Evolutionary conservation across 768 basidiomycete species (phyloP), one percentile per base, ranked within the genome.

Genomic region (Coprinopsis sp.): DNA sequence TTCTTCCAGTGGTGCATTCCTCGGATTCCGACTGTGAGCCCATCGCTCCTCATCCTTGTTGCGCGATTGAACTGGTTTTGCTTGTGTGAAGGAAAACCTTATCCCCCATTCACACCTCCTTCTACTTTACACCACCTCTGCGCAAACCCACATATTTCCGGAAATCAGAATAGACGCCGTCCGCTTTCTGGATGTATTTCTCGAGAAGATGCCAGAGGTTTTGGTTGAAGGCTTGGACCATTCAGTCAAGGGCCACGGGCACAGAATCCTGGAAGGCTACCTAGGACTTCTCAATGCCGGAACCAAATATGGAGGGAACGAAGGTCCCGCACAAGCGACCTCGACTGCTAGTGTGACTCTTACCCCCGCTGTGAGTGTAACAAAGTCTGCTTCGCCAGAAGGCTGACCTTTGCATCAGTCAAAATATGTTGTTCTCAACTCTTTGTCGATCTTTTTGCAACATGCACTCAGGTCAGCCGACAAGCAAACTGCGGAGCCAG

Each of bases 91-190:
- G 91, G 74, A 82, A 31, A 73, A 80, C 41, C 64, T 97, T 1
- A 49, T 69, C 1, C 92, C 94, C 4, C 90, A 96, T 58, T 72
- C 85, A 0, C 70, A 88, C 1, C 57, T 82, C 0, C 70, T 97
- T 4, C 71, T 97, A 19, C 78, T 98, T 13, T 95, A 93, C 61
- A 81, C 82, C 0, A 84, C 89, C 5, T 95, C 93, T 8, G 91
- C 91, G 0, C 86, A 94, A 62, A 93, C 91, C 0, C 88, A 94
- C 56, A 95, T 98, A 37, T 96, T 93, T 62, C 93, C 93, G 18
- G 91, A 95, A 63, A 91, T 97, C 50, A 79, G 92, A 13, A 76
- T 97, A 30, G 94, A 97, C 58, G 90, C 91, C 3, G 73, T 95
- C 44, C 81, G 84, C 11, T 80, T 91, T 54, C 64, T 97, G 33